Conservation (phyloP, 192 early-diverging fungal species). For the Jimgerdemannia lactiflua region DNA sequence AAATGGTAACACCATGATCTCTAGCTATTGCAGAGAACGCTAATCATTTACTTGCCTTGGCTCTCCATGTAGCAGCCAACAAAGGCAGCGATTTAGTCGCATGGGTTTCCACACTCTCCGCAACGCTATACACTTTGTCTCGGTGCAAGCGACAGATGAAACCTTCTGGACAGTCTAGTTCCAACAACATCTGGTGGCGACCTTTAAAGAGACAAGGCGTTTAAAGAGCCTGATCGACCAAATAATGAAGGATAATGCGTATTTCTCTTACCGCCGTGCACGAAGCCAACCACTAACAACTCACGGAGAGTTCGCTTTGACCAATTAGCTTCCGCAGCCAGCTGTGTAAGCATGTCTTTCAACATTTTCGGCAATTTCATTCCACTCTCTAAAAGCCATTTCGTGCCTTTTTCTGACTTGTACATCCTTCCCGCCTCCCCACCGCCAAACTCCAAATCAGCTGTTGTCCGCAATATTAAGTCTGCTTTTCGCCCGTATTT, state of each 20-base stretch:
- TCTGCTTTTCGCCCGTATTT: not conserved
- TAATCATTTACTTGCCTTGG: too few species aligned
- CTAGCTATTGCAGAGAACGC: too few species aligned
- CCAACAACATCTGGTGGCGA: conserved; percentile 5
- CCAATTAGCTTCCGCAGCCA: not conserved
- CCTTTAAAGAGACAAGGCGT: not conserved
- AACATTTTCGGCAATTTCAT: conserved; percentile 11
- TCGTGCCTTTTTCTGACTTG: not conserved
- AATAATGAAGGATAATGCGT: not conserved
- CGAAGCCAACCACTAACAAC: not conserved
- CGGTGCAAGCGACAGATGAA: not conserved
- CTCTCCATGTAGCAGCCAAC: too few species aligned
- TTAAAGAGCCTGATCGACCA: not conserved
- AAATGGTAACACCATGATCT: too few species aligned
- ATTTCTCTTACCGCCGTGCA: not conserved
- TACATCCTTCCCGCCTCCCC: conserved; percentile 3
- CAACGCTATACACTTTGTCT: conserved; percentile 3
- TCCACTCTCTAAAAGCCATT: conserved; percentile 3
- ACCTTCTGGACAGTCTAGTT: conserved; percentile 11
- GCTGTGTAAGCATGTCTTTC: conserved; percentile 4
- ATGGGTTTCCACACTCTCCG: not conserved
- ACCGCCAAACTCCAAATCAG: not conserved
- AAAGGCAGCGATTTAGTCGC: not conserved
- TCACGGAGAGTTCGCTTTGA: not conserved
- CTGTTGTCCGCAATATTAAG: not conserved